A percentile compares a stretch with the other conserved stretches of the same genome.
These are phyloP conservation scores for Laburnicola sp. DNA, from an alignment of 2,329 filamentous ascomycete genomes.

Conservation along the genomic window DNA sequence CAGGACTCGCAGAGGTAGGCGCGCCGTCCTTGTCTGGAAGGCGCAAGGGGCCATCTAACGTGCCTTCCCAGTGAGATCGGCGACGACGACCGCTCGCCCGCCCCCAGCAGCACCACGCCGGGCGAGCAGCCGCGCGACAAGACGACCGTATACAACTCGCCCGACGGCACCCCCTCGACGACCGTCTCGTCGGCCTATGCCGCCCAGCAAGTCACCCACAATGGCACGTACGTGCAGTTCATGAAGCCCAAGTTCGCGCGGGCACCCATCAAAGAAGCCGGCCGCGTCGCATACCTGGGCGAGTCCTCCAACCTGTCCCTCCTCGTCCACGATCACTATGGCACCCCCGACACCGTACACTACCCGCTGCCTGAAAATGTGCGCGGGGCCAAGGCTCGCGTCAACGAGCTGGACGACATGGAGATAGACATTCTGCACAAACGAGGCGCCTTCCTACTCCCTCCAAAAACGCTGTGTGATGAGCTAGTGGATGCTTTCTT, in stretches of 20 bases:
- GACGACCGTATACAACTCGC: slow-evolving; percentile 64
- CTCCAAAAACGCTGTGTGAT: slow-evolving; percentile 84
- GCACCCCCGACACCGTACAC: slow-evolving; percentile 87
- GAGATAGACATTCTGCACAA: slow-evolving; percentile 96
- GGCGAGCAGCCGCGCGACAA: slow-evolving; percentile 46
- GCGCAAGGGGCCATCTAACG: slow-evolving; percentile 15
- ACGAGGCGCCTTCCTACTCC: slow-evolving; percentile 86
- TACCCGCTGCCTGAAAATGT: slow-evolving; percentile 93
- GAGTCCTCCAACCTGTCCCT: slow-evolving; percentile 97
- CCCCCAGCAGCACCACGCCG: slow-evolving; percentile 27
- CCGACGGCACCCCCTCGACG: slow-evolving; percentile 80
- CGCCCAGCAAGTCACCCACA: slow-evolving; percentile 75
- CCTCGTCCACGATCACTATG: slow-evolving; percentile 89
- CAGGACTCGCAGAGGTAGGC: slow-evolving; percentile 73
- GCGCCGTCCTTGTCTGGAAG: neutral
- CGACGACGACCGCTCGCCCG: slow-evolving; percentile 42
- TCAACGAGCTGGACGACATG: slow-evolving; percentile 90
- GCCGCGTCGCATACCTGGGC: slow-evolving; percentile 88
- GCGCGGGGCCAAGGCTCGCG: slow-evolving; percentile 77
- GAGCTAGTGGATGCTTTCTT: slow-evolving; percentile 95
- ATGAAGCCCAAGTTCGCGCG: slow-evolving; percentile 98
- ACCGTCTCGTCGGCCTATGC: slow-evolving; percentile 76
- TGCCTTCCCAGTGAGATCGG: slow-evolving; percentile 42
- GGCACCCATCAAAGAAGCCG: slow-evolving; percentile 93
- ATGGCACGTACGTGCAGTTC: slow-evolving; percentile 78